A percentile compares a stretch with the other conserved stretches of the same genome.
phyloP scores from a whole-genome alignment of 768 basidiomycete genomes.

The Naganishia kalamii region DNA sequence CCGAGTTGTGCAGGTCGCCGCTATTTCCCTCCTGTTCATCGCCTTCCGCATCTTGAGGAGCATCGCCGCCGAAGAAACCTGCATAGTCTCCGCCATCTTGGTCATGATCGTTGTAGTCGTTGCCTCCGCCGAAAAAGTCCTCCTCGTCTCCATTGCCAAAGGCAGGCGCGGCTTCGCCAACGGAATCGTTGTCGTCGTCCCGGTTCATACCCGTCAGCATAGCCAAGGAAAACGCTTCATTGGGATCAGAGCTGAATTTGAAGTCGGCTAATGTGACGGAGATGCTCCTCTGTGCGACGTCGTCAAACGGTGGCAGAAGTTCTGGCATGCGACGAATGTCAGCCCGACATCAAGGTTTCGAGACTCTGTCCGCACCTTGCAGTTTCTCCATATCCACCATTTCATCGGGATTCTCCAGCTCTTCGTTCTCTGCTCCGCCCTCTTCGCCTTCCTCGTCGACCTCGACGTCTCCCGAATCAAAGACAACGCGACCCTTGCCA shows the following conservation, averaged over 20 bases:
- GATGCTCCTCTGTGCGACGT: slow-evolving; percentile 64
- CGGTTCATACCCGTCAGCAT: slow-evolving; percentile 25
- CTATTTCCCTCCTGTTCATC: slow-evolving; percentile 22
- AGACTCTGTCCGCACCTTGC: slow-evolving; percentile 48
- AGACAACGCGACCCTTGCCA: slow-evolving; percentile 79
- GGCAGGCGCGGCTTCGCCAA: slow-evolving; percentile 15
- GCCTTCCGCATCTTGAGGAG: slow-evolving; percentile 46
- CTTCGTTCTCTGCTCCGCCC: slow-evolving; percentile 55
- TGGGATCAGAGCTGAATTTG: slow-evolving; percentile 65
- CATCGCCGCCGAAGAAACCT: slow-evolving; percentile 32
- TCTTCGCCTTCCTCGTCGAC: slow-evolving; percentile 62
- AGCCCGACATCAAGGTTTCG: slow-evolving; percentile 12
- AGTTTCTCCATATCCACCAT: slow-evolving; percentile 50
- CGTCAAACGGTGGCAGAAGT: slow-evolving; percentile 65
- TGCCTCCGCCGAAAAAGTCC: slow-evolving; percentile 16
- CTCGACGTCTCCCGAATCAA: slow-evolving; percentile 85
- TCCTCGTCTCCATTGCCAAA: slow-evolving; percentile 8
- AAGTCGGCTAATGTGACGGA: slow-evolving; percentile 75
- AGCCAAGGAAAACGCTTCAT: slow-evolving; percentile 56
- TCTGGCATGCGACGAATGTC: slow-evolving; percentile 50
- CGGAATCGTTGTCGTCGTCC: slow-evolving; percentile 27
- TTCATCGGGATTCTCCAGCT: slow-evolving; percentile 52
- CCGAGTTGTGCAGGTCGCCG: not conserved
- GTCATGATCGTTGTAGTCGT: slow-evolving; percentile 9
- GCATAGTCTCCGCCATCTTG: slow-evolving; percentile 4